Evolutionary conservation across 1,284 basidiomycete genomes (phyloP).

Genomic region (Cryptococcus maquisensis): DNA sequence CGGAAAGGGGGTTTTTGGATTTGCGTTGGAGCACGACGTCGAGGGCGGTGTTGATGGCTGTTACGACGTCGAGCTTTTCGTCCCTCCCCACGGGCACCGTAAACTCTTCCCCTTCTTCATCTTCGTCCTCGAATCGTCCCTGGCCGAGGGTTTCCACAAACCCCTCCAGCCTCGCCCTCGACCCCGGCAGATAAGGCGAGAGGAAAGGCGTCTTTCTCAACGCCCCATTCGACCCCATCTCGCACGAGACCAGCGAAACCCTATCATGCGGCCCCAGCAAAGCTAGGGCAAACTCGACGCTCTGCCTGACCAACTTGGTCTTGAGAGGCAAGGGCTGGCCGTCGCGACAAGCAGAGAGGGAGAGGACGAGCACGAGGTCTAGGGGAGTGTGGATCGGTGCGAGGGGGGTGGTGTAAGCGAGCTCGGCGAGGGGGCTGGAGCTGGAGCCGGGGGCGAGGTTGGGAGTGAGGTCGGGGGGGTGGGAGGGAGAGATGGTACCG

Average conservation of each 20-base stretch:
- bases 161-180: conserved; percentile 63
- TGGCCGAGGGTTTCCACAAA: conserved; percentile 68
- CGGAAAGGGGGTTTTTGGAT: conserved; percentile 78
- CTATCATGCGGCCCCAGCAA: conserved; percentile 71
- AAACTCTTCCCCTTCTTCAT: conserved; percentile 54
- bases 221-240: conserved; percentile 66
- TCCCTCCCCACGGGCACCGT: conserved; percentile 71
- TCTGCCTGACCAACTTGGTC: conserved; percentile 73
- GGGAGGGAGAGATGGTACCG: conserved; percentile 5
- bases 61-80: conserved; percentile 91
- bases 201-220: conserved; percentile 87
- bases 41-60: conserved; percentile 86
- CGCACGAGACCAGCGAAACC: conserved; percentile 80
- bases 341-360: conserved; percentile 75
- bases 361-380: conserved; percentile 87
- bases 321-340: conserved; percentile 58
- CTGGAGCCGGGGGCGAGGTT: conserved; percentile 7
- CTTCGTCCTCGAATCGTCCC: conserved; percentile 47
- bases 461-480: conserved; percentile 2
- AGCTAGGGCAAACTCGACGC: conserved; percentile 76
- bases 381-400: conserved; percentile 80
- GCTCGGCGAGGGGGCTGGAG: conserved; percentile 11
- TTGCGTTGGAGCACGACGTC: conserved; percentile 93
- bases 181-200: conserved; percentile 63
- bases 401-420: conserved; percentile 33